Evolutionary conservation across 768 basidiomycete genomes (phyloP).

Genomic region (Mycena floridula): DNA sequence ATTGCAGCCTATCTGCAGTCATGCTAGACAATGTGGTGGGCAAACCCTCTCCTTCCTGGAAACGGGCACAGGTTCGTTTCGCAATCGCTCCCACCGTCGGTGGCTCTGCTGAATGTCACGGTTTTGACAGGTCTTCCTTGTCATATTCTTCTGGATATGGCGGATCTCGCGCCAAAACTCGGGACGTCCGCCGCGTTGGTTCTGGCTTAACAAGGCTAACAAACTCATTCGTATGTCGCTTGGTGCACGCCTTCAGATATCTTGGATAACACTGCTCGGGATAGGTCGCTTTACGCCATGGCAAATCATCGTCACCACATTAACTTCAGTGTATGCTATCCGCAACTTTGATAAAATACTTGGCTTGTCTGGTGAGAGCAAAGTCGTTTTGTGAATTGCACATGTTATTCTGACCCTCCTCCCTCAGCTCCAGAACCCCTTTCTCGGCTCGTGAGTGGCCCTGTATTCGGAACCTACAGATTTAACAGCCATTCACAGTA

Average conservation of each 20-base stretch:
- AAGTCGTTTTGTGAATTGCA: neutral
- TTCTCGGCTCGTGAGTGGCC: conserved; percentile 65
- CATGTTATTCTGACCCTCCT: conserved; percentile 6
- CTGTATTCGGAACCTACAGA: conserved; percentile 1
- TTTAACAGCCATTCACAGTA: conserved; percentile 46
- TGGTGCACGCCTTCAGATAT: neutral
- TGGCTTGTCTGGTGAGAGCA: conserved; percentile 73
- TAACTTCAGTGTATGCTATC: conserved; percentile 79
- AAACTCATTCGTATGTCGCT: conserved; percentile 47
- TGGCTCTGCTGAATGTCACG: neutral
- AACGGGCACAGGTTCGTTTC: conserved; percentile 64
- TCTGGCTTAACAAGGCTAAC: conserved; percentile 59
- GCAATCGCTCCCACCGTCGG: neutral
- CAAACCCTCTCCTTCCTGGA: conserved; percentile 85
- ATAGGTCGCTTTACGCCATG: conserved; percentile 89
- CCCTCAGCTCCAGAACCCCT: conserved; percentile 87
- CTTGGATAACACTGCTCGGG: conserved; percentile 4
- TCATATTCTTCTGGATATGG: conserved; percentile 90
- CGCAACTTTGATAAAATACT: conserved; percentile 82
- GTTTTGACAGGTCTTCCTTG: conserved; percentile 86
- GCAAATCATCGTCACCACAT: conserved; percentile 84
- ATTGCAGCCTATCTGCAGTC: too few species aligned
- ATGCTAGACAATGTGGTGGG: conserved; percentile 97
- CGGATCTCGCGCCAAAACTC: conserved; percentile 62
- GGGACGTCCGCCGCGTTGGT: conserved; percentile 57